phyloP scores from a whole-genome alignment of 805 yeast genomes.

The Wickerhamomyces xylosicus region DNA sequence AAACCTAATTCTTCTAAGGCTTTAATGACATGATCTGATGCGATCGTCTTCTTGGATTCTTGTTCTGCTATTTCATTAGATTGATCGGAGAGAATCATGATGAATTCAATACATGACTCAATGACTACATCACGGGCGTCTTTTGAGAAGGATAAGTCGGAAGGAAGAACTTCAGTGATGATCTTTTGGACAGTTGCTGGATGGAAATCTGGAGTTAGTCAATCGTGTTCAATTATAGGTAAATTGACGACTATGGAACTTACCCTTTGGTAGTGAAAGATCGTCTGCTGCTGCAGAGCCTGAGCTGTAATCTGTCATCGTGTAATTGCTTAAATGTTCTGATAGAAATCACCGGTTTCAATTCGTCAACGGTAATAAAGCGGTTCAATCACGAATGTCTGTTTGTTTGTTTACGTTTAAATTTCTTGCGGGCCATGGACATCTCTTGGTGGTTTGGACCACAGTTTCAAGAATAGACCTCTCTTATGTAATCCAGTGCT shows the following conservation, averaged over 20 bases:
- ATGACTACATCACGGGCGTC: constrained; percentile 93
- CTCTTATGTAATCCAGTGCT: not conserved
- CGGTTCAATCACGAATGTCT: too few species aligned
- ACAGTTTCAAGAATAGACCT: too few species aligned
- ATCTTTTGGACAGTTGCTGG: constrained; percentile 92
- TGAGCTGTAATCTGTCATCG: not conserved
- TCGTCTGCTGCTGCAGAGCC: constrained; percentile 20
- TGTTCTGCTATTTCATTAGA: constrained; percentile 93
- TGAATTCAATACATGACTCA: constrained; percentile 92
- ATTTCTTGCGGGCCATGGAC: not conserved
- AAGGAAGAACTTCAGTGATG: constrained; percentile 78
- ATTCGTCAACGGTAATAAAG: too few species aligned
- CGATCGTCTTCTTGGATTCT: constrained; percentile 92
- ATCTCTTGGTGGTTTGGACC: not conserved
- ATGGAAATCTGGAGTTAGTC: constrained; percentile 21
- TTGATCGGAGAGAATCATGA: constrained; percentile 89
- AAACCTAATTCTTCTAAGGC: constrained; percentile 86
- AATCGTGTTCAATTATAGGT: not conserved
- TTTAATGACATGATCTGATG: constrained; percentile 89
- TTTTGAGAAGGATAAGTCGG: constrained; percentile 79
- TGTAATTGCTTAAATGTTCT: not conserved
- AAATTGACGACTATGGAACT: constrained; percentile 5
- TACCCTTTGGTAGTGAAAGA: constrained; percentile 33
- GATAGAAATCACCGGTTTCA: not conserved
- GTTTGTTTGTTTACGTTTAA: constrained; percentile 1